Evolutionary conservation across 768 basidiomycete species (phyloP), one percentile per base, ranked within the genome.

Genomic region (Ephemerocybe angulata): DNA sequence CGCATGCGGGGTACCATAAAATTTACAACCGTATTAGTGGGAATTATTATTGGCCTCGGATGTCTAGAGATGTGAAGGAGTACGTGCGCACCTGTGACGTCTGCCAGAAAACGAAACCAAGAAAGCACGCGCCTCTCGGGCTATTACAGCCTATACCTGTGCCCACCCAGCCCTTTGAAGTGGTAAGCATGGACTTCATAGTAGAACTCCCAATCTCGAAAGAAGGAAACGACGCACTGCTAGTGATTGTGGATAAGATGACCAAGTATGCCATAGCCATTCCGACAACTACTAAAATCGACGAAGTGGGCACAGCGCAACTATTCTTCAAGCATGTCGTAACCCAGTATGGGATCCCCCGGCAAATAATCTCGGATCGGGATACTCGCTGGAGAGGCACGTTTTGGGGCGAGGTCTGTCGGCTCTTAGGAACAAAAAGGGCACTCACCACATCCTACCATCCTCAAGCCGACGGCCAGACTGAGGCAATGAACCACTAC

Each of bases 371-470:
- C 38, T 40, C 38, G 1, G 38, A 40, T 10, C 3, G 38, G 38
- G 38, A 40, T 10, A 10, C 7, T 6, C 2, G 38, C 3, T 40
- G 38, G 38, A 10, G 38, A 1, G 38, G 38, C 6, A 21, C 3
- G 3, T 71, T 76, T 60, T 74, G 67, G 57, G 11, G 43, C 1
- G 69, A 67, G 0, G 51, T 79, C 0, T 65, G 65, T 25, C 25
- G 41, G 21, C 43, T 65, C 0, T 65, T 77, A 0, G 67, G 70
- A 0, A 73, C 77, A 31, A 49, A 70, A 17, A 46, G 48, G 1
- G 68, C 66, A 25, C 57, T 72, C 0, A 70, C 67, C 5, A 78
- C 77, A 0, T 75, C 76, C 0, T 78, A 71, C 43, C 77, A 79
- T 53, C 79, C 77, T 4, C 62, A 65, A 46, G 61, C 58, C 3